Evolutionary conservation across 352 stramenopile genomes (phyloP), one percentile per base, ranked within the genome.

Genomic region (Pelagophyceae sp.): DNA sequence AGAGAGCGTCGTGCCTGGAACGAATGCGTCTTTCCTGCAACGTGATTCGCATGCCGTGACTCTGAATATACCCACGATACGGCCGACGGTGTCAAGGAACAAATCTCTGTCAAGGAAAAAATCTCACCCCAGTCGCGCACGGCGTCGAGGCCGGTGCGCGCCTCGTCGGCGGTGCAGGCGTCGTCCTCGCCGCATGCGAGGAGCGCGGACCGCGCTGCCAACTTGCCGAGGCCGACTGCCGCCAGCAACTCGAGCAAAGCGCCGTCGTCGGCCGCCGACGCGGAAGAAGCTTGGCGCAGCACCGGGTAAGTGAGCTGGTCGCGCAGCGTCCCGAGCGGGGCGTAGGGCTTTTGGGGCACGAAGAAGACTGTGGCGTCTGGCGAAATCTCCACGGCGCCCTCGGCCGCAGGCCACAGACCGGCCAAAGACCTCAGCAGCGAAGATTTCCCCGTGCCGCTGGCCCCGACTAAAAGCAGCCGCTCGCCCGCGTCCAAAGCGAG

Each of bases 331-430:
- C 89, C 88, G 19, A 92, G 79, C 23, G 88, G 83, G 77, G 88
- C 92, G 75, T 95, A 92, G 1, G 90, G 88, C 37, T 83, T 81
- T 77, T 95, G 90, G 0, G 89, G 90, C 29, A 95, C 83, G 79
- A 95, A 94, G 77, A 93, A 92, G 0, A 90, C 84, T 58, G 89
- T 82, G 32, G 84, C 80, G 6, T 82, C 76, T 40, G 72, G 67
- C 32, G 81, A 86, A 65, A 77, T 84, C 33, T 38, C 63, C 76
- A 94, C 90, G 37, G 79, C 78, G 51, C 88, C 86, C 33, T 81
- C 77, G 37, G 88, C 88, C 69, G 72, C 82, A 0, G 80, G 86
- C 90, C 90, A 95, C 6, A 95, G 81, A 40, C 90, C 89, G 32
- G 89, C 89, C 76, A 95, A 86, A 0, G 85, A 86, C 63, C 90